Conservation (phyloP, 2,329 filamentous ascomycete genomes). For the Bretziella fagacearum region DNA sequence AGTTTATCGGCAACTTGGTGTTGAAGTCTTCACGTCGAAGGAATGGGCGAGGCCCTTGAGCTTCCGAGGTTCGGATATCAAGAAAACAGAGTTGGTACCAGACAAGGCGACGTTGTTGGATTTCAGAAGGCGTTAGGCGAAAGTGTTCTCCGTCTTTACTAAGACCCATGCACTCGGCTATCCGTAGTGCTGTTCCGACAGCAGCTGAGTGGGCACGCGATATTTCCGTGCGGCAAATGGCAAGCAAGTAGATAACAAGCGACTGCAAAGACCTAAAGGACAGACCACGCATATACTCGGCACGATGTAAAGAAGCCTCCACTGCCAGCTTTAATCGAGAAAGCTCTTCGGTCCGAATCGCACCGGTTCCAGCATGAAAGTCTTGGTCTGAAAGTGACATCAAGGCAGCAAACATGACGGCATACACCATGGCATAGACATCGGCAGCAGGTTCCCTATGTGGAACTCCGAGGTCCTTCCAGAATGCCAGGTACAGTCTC, state of each 20-base stretch:
- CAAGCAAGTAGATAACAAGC: slow-evolving; percentile 62
- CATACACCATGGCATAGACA: slow-evolving; percentile 51
- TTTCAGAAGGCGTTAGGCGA: slow-evolving; percentile 48
- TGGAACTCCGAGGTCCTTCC: slow-evolving; percentile 26
- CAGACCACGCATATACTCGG: slow-evolving; percentile 54
- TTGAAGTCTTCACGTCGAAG: slow-evolving; percentile 63
- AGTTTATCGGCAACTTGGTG: slow-evolving; percentile 52
- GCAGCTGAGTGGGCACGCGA: slow-evolving; percentile 58
- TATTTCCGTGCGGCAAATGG: slow-evolving; percentile 53
- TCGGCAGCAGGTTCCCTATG: slow-evolving; percentile 40
- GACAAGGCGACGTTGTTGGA: slow-evolving; percentile 51
- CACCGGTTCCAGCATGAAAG: slow-evolving; percentile 19
- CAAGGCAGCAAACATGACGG: slow-evolving; percentile 50
- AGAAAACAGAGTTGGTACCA: slow-evolving; percentile 69
- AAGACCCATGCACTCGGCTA: slow-evolving; percentile 63
- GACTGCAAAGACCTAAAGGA: slow-evolving; percentile 56
- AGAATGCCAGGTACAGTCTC: slow-evolving; percentile 43
- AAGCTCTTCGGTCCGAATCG: slow-evolving; percentile 30
- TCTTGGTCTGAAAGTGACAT: slow-evolving; percentile 44
- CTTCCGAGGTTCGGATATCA: slow-evolving; percentile 57
- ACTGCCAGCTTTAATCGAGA: slow-evolving; percentile 47
- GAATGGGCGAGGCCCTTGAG: slow-evolving; percentile 52
- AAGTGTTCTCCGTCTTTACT: slow-evolving; percentile 55
- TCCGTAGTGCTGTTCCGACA: slow-evolving; percentile 52
- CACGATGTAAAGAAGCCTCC: slow-evolving; percentile 49